Evolutionary conservation across 164 flowering plant genomes (phyloP).

Genomic region (Piper betle): DNA sequence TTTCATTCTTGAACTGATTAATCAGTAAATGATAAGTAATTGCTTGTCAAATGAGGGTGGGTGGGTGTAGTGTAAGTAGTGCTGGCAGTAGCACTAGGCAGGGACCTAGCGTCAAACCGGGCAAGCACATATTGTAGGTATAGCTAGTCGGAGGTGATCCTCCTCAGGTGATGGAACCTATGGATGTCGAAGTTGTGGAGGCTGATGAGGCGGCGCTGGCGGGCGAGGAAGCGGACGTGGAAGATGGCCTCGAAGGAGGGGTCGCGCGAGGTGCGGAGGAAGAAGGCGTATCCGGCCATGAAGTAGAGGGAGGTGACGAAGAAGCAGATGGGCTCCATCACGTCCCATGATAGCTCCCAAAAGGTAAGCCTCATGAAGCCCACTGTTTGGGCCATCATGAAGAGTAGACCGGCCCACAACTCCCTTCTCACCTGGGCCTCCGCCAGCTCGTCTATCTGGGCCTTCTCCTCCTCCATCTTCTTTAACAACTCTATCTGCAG

Average conservation of each 20-base stretch:
- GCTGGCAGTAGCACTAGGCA: too few relatives aligned
- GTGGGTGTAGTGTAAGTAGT: too few relatives aligned
- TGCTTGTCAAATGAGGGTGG: too few relatives aligned
- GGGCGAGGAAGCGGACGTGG: conserved; percentile 27
- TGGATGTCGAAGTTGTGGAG: conserved; percentile 26
- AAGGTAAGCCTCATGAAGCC: conserved; percentile 59
- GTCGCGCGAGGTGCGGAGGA: conserved; percentile 45
- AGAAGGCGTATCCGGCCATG: conserved; percentile 40
- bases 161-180: conserved; percentile 31
- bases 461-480: conserved; percentile 31
- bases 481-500: too few relatives aligned
- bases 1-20: too few relatives aligned
- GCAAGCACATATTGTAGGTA: too few relatives aligned
- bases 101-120: too few relatives aligned
- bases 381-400: conserved; percentile 28
- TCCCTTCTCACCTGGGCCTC: conserved; percentile 25
- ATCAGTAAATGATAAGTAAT: too few relatives aligned
- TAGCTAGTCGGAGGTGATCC: too few relatives aligned
- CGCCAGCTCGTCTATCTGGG: conserved; percentile 31
- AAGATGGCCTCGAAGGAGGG: conserved; percentile 50
- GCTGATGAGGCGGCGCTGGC: conserved; percentile 37
- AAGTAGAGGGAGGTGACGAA: conserved; percentile 41
- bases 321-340: conserved; percentile 66
- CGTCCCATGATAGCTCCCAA: conserved; percentile 64
- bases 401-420: conserved; percentile 41